Conservation (phyloP, 345 rosid species). For the Garcia nutans region DNA sequence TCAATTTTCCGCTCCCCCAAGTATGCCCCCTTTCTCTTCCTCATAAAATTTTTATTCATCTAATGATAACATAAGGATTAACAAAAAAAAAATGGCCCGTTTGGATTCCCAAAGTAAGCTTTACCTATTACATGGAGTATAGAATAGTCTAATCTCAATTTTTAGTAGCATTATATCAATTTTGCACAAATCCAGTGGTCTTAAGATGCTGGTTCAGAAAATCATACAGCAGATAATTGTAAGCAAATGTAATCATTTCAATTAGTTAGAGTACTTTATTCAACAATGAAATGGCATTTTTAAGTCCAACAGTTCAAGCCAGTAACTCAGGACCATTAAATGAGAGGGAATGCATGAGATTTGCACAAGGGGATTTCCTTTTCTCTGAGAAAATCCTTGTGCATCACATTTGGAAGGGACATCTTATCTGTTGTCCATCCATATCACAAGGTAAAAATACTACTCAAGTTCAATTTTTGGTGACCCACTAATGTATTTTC, state of each 20-base stretch:
- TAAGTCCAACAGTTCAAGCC: background rate
- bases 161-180: background rate
- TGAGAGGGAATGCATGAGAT: too few species aligned
- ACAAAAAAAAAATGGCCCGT: background rate
- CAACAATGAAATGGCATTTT: constrained; percentile 1
- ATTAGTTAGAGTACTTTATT: background rate
- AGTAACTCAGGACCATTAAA: too few species aligned
- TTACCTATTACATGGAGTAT: background rate
- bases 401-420: too few species aligned
- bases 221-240: background rate
- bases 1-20: background rate
- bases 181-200: background rate
- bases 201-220: background rate
- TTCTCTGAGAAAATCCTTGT: too few species aligned
- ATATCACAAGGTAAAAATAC: too few species aligned
- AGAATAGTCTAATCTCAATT: background rate
- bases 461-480: too few species aligned
- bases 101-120: background rate
- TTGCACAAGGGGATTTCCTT: too few species aligned
- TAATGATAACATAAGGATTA: background rate
- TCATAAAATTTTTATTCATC: background rate
- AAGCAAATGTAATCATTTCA: background rate
- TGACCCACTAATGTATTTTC: too few species aligned
- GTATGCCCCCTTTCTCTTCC: background rate
- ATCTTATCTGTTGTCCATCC: too few species aligned